Conservation (phyloP, 305 asterid genomes). For the Fraxinus latifolia region DNA sequence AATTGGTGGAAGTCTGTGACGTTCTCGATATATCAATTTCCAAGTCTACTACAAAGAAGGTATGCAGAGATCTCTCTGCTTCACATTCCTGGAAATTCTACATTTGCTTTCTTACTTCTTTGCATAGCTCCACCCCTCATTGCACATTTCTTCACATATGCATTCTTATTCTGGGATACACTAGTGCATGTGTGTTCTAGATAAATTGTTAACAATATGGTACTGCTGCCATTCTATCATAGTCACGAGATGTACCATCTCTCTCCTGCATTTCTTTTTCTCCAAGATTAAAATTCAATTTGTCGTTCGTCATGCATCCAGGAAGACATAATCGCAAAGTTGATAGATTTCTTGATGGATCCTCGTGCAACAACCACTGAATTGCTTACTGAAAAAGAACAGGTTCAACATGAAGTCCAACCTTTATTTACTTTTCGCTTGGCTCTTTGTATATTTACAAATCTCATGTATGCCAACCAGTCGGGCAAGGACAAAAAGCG, state of each 20-base stretch:
- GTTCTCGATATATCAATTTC: conserved; percentile 50
- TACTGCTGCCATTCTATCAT: background rate
- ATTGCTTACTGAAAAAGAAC: conserved; percentile 73
- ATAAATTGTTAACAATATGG: background rate
- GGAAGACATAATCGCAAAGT: conserved; percentile 80
- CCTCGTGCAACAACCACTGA: conserved; percentile 78
- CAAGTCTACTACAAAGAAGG: conserved; percentile 51
- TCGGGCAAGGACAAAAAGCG: conserved; percentile 80
- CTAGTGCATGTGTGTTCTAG: background rate
- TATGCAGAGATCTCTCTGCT: conserved; percentile 26
- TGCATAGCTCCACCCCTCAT: background rate
- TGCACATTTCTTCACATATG: conserved; percentile 11
- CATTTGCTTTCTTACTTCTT: background rate
- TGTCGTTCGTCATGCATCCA: conserved; percentile 29
- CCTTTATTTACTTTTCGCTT: background rate
- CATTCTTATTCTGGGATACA: conserved; percentile 19
- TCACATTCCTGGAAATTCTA: background rate
- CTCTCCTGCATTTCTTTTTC: background rate
- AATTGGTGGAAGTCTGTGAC: conserved; percentile 52
- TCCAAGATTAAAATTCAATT: background rate
- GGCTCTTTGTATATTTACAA: background rate
- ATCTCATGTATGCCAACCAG: conserved; percentile 19
- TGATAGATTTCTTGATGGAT: conserved; percentile 76
- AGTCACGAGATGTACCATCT: background rate
- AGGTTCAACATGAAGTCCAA: conserved; percentile 37